These are phyloP conservation scores for Ensete glaucum DNA, from an alignment of 176 grass and related monocot species.

Conservation along the genomic window DNA sequence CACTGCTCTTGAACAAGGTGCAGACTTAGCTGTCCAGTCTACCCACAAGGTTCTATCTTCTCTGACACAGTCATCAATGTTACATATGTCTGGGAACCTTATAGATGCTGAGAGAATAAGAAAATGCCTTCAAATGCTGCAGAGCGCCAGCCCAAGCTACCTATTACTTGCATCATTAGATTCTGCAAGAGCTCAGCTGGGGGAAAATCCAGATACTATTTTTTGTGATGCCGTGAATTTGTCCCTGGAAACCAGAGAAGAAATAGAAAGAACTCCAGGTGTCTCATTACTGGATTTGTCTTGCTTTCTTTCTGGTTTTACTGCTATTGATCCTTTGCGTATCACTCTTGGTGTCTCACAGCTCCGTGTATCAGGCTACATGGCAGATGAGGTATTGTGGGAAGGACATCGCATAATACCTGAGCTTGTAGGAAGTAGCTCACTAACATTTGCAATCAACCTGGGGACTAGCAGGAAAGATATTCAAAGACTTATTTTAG, in stretches of 20 bases:
- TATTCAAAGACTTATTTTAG: constrained; percentile 45
- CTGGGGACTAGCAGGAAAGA: constrained; percentile 61
- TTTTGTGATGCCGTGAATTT: constrained; percentile 48
- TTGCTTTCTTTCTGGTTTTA: constrained; percentile 48
- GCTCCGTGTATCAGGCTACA: constrained; percentile 47
- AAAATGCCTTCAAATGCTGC: constrained; percentile 63
- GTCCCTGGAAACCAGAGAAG: constrained; percentile 32
- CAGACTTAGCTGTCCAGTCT: constrained; percentile 69
- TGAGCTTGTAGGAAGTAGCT: constrained; percentile 58
- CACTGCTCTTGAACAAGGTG: constrained; percentile 68
- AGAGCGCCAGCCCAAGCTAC: constrained; percentile 90
- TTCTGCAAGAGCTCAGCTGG: constrained; percentile 71
- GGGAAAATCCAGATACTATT: constrained; percentile 22
- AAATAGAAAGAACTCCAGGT: constrained; percentile 42
- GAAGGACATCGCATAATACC: constrained; percentile 43
- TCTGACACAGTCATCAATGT: constrained; percentile 89
- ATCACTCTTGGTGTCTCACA: constrained; percentile 43
- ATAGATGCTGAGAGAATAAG: constrained; percentile 49
- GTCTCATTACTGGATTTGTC: constrained; percentile 51
- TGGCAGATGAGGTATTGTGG: constrained; percentile 44
- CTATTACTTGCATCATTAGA: constrained; percentile 80
- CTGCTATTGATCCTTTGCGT: constrained; percentile 62
- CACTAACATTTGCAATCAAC: constrained; percentile 61
- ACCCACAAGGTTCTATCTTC: constrained; percentile 90
- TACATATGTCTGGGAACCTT: constrained; percentile 54